Percentiles rank a stretch among this genome's conserved stretches.
phyloP scores from a whole-genome alignment of 2,329 filamentous ascomycete genomes.

The Pleoardoris graminearum region DNA sequence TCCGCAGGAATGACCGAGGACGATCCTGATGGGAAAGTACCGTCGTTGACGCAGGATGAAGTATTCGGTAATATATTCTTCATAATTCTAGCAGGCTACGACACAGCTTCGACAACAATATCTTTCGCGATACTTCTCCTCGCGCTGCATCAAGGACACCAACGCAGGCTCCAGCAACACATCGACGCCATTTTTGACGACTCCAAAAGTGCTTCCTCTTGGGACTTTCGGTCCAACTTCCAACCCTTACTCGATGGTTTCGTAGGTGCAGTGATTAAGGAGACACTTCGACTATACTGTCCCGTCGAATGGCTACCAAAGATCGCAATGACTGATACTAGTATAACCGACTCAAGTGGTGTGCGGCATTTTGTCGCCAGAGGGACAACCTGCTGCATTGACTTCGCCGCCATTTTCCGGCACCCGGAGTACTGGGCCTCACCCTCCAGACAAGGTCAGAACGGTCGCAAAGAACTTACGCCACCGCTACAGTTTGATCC shows the following conservation, averaged over 20 bases:
- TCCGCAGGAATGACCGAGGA: not conserved
- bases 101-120: conserved; percentile 48
- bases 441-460: not conserved
- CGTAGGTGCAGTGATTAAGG: conserved; percentile 16
- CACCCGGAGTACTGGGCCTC: conserved; percentile 10
- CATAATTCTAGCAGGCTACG: conserved; percentile 19
- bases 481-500: conserved; percentile 15
- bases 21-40: not conserved
- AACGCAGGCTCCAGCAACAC: conserved; percentile 51
- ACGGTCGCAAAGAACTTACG: not conserved
- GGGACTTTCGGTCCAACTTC: conserved; percentile 13
- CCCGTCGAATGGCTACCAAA: conserved; percentile 9
- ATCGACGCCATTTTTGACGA: conserved; percentile 23
- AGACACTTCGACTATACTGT: conserved; percentile 16
- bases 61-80: conserved; percentile 22
- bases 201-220: conserved; percentile 1
- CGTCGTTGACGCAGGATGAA: conserved; percentile 5
- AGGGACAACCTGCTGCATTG: conserved; percentile 6
- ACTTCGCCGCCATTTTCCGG: conserved; percentile 11
- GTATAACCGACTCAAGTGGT: conserved; percentile 6
- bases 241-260: conserved; percentile 11
- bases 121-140: conserved; percentile 51
- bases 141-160: conserved; percentile 49
- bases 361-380: not conserved
- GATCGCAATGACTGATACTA: not conserved